A percentile compares a stretch with the other conserved stretches of the same genome.
These are phyloP conservation scores for Paramecium bursaria DNA, from an alignment of 73 alveolate species.

Conservation along the genomic window DNA sequence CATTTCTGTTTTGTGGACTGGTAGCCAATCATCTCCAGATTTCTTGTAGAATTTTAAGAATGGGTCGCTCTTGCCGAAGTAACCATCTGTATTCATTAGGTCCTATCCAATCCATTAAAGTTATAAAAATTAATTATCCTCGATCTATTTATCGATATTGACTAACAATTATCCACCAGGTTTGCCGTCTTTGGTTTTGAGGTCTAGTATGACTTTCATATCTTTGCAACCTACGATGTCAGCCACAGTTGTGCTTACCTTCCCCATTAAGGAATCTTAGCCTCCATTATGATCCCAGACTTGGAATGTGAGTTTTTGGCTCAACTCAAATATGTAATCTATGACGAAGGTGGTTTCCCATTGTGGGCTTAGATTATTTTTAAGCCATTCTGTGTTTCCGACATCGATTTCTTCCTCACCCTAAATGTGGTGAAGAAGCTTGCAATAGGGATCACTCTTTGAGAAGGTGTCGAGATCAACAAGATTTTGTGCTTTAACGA, in stretches of 20 bases:
- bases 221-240: slow-evolving; percentile 78
- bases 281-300: slow-evolving; percentile 78
- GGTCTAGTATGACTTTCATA: slow-evolving; percentile 69
- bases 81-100: slow-evolving; percentile 72
- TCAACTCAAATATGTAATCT: slow-evolving; percentile 86
- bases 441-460: slow-evolving; percentile 80
- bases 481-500: slow-evolving; percentile 72
- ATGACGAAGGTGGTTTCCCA: slow-evolving; percentile 73
- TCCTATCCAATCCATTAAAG: slow-evolving; percentile 63
- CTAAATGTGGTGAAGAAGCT: slow-evolving; percentile 12
- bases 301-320: slow-evolving; percentile 74
- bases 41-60: slow-evolving; percentile 58
- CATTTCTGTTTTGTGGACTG: slow-evolving; percentile 68
- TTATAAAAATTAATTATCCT: slow-evolving; percentile 68
- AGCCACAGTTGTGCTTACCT: slow-evolving; percentile 79
- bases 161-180: slow-evolving; percentile 71
- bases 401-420: slow-evolving; percentile 58
- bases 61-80: slow-evolving; percentile 75
- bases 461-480: slow-evolving; percentile 77
- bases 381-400: slow-evolving; percentile 76
- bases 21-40: slow-evolving; percentile 46
- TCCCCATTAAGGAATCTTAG: slow-evolving; percentile 71
- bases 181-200: slow-evolving; percentile 49
- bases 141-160: slow-evolving; percentile 69
- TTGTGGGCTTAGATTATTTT: slow-evolving; percentile 79